Evolutionary conservation across 352 stramenopile species (phyloP), one percentile per base, ranked within the genome.

Genomic region (Pythium grandisporangium): DNA sequence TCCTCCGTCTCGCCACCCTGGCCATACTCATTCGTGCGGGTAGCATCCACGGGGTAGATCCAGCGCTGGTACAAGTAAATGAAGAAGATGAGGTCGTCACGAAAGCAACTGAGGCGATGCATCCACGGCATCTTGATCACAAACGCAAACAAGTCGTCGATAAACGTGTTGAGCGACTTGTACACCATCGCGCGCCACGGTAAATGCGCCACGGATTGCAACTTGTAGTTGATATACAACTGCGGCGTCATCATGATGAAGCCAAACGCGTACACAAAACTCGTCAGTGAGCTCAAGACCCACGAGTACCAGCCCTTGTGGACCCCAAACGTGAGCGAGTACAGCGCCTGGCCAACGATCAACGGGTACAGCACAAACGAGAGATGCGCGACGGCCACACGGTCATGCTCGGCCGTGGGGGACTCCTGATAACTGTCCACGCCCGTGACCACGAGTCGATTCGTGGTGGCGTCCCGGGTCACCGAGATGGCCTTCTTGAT

Each of bases 181-280:
- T 99, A 99, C 21, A 97, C 81, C 81, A 99, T 95, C 17, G 95
- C 91, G 53, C 93, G 83, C 95, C 96, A 99, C 30, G 96, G 95
- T 45, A 99, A 67, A 55, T 97, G 89, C 7, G 91, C 93, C 34
- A 98, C 93, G 36, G 70, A 95, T 75, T 98, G 96, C 51, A 99
- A 83, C 63, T 97, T 97, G 81, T 98, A 98, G 58, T 99, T 99
- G 58, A 98, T 97, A 61, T 97, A 98, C 13, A 98, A 54, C 66
- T 98, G 95, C 45, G 95, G 95, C 26, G 93, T 98, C 95, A 99
- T 98, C 84, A 97, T 97, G 58, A 99, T 96, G 58, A 98, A 98
- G n/a, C 95, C 95, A 59, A 99, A 98, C 48, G 94, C 93, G 58
- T 98, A 99, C 27, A 99, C 95, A 50, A 98, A 98, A 42, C 94